Evolutionary conservation across 768 basidiomycete genomes (phyloP).

Genomic region (Podaxis carcinomalis): DNA sequence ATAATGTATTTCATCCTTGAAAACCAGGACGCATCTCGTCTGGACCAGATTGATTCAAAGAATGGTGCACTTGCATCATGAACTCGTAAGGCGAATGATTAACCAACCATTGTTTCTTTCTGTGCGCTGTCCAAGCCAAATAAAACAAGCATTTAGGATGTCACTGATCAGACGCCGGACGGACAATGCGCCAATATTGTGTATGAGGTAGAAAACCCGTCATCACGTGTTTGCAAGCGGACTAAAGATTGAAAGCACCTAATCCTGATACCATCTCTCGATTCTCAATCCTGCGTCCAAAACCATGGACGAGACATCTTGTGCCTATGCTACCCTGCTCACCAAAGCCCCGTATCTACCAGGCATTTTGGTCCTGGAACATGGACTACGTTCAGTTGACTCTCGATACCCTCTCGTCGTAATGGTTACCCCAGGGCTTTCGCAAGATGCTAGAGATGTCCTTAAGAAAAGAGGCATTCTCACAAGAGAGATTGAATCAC

Average conservation of each 20-base stretch:
- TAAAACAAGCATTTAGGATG: neutral
- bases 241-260: neutral
- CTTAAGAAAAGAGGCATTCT: slow-evolving; percentile 51
- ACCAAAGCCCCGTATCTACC: slow-evolving; percentile 68
- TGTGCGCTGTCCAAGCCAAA: neutral
- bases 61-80: neutral
- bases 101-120: neutral
- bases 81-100: neutral
- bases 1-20: slow-evolving; percentile 11
- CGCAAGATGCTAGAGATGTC: slow-evolving; percentile 43
- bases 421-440: slow-evolving; percentile 63
- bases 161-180: neutral
- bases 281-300: neutral
- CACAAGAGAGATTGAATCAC: slow-evolving; percentile 53
- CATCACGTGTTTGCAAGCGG: neutral
- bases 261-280: neutral
- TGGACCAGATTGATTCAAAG: neutral
- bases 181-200: neutral
- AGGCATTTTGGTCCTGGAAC: slow-evolving; percentile 57
- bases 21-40: neutral
- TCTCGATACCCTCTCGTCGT: slow-evolving; percentile 76
- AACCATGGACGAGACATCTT: slow-evolving; percentile 26
- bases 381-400: slow-evolving; percentile 47
- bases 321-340: slow-evolving; percentile 75
- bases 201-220: neutral